Conservation (phyloP, 2,329 filamentous ascomycete genomes). For the Periconia sp. region DNA sequence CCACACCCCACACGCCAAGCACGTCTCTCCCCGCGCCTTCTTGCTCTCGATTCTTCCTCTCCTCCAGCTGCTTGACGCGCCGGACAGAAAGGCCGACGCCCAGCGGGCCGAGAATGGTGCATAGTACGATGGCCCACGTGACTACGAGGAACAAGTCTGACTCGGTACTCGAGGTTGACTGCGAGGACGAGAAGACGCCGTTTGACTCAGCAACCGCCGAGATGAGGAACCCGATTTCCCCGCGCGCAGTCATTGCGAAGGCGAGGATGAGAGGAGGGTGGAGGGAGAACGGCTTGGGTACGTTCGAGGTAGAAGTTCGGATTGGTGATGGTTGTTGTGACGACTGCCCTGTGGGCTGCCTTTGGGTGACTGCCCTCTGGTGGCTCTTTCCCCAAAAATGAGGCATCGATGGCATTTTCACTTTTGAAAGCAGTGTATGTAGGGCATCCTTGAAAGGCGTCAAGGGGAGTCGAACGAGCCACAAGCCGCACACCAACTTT, state of each 20-base stretch:
- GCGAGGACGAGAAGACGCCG: constrained; percentile 51
- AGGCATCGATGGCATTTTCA: constrained; percentile 27
- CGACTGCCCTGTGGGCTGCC: no score
- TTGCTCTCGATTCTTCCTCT: constrained; percentile 32
- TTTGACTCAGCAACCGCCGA: constrained; percentile 68
- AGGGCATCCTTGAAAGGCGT: constrained; percentile 12
- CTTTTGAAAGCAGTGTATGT: constrained; percentile 12
- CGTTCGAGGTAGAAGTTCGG: constrained; percentile 21
- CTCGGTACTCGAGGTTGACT: constrained; percentile 16
- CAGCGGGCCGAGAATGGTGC: constrained; percentile 62
- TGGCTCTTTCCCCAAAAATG: constrained; percentile 31
- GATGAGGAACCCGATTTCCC: constrained; percentile 81
- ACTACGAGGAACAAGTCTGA: constrained; percentile 60
- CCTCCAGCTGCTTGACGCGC: constrained; percentile 51
- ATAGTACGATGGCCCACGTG: constrained; percentile 64
- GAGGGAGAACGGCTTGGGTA: constrained; percentile 63
- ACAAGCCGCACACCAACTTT: constrained; percentile 50
- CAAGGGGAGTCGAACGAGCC: constrained; percentile 46
- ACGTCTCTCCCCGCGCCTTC: constrained; percentile 49
- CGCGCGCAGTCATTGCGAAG: constrained; percentile 75
- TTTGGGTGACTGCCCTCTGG: background rate
- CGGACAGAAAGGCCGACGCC: constrained; percentile 58
- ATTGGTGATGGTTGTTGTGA: background rate
- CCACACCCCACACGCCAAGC: constrained; percentile 54
- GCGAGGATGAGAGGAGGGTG: constrained; percentile 72